A percentile compares a stretch with the other conserved stretches of the same genome.
Conservation (phyloP, 2,329 filamentous ascomycete genomes). For the Nigrograna mackinnonii region DNA sequence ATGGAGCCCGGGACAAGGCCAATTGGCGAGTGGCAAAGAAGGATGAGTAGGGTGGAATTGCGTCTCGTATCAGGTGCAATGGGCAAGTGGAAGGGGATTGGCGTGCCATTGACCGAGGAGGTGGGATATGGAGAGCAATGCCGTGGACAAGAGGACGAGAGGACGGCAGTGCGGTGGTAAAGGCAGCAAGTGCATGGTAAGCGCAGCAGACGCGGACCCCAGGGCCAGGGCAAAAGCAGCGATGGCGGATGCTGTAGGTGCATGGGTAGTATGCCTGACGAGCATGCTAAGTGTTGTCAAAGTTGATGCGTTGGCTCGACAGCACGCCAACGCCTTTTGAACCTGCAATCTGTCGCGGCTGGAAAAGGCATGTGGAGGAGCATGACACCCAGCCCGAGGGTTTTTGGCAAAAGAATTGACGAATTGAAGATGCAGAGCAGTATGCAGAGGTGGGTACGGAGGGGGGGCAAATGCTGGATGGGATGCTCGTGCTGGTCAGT, state of each 20-base stretch:
- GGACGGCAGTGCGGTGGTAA: slow-evolving; percentile 31
- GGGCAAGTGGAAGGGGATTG: slow-evolving; percentile 30
- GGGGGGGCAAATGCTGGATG: too few species aligned
- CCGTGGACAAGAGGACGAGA: slow-evolving; percentile 14
- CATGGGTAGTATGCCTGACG: slow-evolving; percentile 43
- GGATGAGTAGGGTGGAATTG: slow-evolving; percentile 24
- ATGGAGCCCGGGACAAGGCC: slow-evolving; percentile 20
- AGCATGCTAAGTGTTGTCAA: slow-evolving; percentile 46
- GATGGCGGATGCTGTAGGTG: slow-evolving; percentile 36
- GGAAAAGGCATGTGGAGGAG: slow-evolving; percentile 38
- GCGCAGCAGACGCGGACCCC: slow-evolving; percentile 41
- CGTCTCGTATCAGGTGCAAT: slow-evolving; percentile 35
- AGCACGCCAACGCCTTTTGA: slow-evolving; percentile 40
- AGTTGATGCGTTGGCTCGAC: slow-evolving; percentile 46
- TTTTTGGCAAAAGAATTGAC: slow-evolving; percentile 13
- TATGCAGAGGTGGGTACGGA: not conserved
- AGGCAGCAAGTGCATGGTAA: slow-evolving; percentile 40
- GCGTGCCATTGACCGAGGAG: slow-evolving; percentile 31
- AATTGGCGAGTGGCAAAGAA: slow-evolving; percentile 32
- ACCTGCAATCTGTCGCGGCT: slow-evolving; percentile 37
- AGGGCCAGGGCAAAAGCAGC: slow-evolving; percentile 37
- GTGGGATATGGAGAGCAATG: slow-evolving; percentile 26
- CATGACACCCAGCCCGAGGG: slow-evolving; percentile 27
- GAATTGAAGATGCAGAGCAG: not conserved
- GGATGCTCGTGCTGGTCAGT: too few species aligned